These are phyloP conservation scores for Hygrocybe punicea DNA, from an alignment of 768 basidiomycete species.

Conservation along the genomic window DNA sequence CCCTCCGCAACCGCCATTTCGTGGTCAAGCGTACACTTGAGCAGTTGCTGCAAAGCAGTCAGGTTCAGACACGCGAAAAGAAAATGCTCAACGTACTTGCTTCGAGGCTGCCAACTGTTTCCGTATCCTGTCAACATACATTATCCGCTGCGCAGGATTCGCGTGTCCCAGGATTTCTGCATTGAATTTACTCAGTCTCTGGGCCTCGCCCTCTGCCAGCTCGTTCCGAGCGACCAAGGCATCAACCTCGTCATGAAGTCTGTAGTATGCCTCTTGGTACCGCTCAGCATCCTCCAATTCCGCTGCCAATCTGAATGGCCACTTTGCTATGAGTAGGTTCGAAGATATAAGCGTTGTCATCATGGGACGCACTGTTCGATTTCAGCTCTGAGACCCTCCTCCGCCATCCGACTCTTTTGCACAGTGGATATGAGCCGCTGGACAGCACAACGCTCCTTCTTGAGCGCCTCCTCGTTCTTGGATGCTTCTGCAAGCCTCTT, in stretches of 20 bases:
- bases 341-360: background rate
- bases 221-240: conserved; percentile 66
- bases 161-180: conserved; percentile 81
- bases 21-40: conserved; percentile 45
- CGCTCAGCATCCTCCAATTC: conserved; percentile 60
- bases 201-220: conserved; percentile 76
- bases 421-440: conserved; percentile 50
- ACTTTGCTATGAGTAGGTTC: background rate
- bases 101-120: conserved; percentile 76
- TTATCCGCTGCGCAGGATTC: conserved; percentile 81
- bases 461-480: conserved; percentile 36
- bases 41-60: conserved; percentile 42
- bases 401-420: conserved; percentile 57
- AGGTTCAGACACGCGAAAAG: background rate
- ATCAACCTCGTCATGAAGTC: conserved; percentile 59
- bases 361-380: conserved; percentile 55
- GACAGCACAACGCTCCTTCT: conserved; percentile 45
- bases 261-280: conserved; percentile 70
- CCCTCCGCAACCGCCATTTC: conserved; percentile 45
- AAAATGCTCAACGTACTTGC: conserved; percentile 52
- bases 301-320: conserved; percentile 32
- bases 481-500: conserved; percentile 31
- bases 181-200: conserved; percentile 73
- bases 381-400: conserved; percentile 66
- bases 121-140: conserved; percentile 82